phyloP scores from a whole-genome alignment of 2,329 filamentous ascomycete species.

The Trichoderma koningii region DNA sequence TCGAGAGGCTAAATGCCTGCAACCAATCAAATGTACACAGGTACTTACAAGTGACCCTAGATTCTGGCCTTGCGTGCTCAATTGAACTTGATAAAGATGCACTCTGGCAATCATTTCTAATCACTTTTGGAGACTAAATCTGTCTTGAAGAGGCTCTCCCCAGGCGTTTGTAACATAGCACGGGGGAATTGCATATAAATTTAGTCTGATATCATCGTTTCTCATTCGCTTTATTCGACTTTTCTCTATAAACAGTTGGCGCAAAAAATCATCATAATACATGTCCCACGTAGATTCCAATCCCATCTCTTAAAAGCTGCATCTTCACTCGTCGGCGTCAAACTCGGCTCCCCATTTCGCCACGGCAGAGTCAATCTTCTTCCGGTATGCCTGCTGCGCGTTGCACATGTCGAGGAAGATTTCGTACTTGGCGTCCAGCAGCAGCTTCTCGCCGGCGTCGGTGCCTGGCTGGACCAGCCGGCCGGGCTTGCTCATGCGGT shows the following conservation, averaged over 20 bases:
- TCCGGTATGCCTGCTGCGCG: conserved; percentile 80
- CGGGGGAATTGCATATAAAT: not conserved
- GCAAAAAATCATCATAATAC: conserved; percentile 20
- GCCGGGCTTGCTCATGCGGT: conserved; percentile 92
- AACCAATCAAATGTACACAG: conserved; percentile 14
- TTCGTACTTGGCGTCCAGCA: conserved; percentile 87
- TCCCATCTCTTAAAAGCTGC: not conserved
- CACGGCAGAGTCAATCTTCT: conserved; percentile 68
- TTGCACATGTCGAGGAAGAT: conserved; percentile 93
- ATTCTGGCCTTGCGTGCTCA: not conserved
- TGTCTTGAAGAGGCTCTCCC: no score
- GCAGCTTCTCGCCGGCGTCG: conserved; percentile 71
- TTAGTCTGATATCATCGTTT: not conserved
- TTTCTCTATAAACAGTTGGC: conserved; percentile 1
- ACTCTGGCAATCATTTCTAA: not conserved
- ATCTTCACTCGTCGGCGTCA: conserved; percentile 32
- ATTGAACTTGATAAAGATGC: not conserved
- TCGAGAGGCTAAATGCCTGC: not conserved
- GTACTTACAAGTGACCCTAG: not conserved
- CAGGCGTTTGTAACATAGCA: no score
- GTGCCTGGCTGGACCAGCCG: conserved; percentile 75
- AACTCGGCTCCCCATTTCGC: conserved; percentile 42
- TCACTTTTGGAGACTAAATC: no score
- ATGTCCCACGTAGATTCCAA: not conserved
- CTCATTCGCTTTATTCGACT: not conserved